These are phyloP conservation scores for Pyrus hybrid DNA, from an alignment of 331 rosid species.

Conservation along the genomic window DNA sequence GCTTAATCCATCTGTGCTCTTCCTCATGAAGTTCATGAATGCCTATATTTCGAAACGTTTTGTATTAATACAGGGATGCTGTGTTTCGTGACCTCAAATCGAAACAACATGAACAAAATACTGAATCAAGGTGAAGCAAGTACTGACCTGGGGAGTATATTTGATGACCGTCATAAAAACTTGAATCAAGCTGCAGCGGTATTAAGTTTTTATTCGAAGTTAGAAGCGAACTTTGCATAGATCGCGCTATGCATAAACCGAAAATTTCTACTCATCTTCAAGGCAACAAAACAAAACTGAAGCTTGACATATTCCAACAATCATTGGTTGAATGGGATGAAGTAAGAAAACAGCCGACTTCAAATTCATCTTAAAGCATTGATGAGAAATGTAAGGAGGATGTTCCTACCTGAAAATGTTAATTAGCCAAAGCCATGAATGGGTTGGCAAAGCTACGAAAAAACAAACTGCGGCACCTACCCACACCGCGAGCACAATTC, in stretches of 20 bases:
- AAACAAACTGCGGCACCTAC: conserved; percentile 65
- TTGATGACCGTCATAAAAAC: conserved; percentile 68
- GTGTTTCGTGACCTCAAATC: neutral
- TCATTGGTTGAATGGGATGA: neutral
- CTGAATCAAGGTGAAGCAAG: neutral
- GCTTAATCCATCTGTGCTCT: conserved; percentile 85
- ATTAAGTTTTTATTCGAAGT: too few relatives aligned
- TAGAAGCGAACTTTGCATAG: neutral
- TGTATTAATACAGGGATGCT: neutral
- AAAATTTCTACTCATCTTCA: too few relatives aligned
- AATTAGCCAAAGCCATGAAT: conserved; percentile 90
- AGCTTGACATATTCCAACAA: too few relatives aligned
- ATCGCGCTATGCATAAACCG: neutral
- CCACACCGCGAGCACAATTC: conserved; percentile 58
- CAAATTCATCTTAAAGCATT: neutral
- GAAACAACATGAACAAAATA: neutral
- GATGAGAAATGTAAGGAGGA: too few relatives aligned
- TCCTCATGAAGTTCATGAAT: conserved; percentile 70
- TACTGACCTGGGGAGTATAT: conserved; percentile 82
- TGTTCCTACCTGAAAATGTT: conserved; percentile 52
- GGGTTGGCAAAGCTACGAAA: conserved; percentile 60
- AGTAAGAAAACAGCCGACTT: neutral
- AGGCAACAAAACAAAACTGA: too few relatives aligned
- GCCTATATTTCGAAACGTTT: conserved; percentile 26
- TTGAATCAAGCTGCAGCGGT: conserved; percentile 69